A percentile compares a stretch with the other conserved stretches of the same genome.
Evolutionary conservation across 805 yeast species (phyloP).

Genomic region (Kodamaea nitidulidarum): DNA sequence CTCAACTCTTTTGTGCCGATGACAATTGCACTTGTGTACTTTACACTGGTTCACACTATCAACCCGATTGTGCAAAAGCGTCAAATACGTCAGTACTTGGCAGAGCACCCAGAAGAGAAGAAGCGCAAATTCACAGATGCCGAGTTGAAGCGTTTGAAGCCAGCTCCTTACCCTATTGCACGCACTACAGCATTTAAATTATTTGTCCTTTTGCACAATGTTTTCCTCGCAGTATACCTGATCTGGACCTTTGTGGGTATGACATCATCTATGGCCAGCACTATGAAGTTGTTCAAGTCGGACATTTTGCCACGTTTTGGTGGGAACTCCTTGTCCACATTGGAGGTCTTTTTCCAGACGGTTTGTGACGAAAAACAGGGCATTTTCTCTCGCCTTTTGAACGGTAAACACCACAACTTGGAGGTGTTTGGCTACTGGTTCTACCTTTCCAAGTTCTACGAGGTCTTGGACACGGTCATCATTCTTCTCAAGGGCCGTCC

Average conservation of each 20-base stretch:
- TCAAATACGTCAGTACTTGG: slow-evolving; percentile 34
- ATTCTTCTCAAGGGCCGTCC: slow-evolving; percentile 66
- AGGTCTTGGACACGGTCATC: slow-evolving; percentile 63
- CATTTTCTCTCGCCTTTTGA: slow-evolving; percentile 40
- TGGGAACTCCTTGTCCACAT: slow-evolving; percentile 10
- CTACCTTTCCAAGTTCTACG: slow-evolving; percentile 67
- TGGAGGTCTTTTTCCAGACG: slow-evolving; percentile 54
- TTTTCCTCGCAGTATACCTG: slow-evolving; percentile 60
- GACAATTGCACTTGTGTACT: slow-evolving; percentile 55
- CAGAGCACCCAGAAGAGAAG: slow-evolving; percentile 19
- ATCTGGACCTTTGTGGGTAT: slow-evolving; percentile 71
- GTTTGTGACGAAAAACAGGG: slow-evolving; percentile 60
- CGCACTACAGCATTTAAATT: slow-evolving; percentile 43
- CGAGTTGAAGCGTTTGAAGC: slow-evolving; percentile 37
- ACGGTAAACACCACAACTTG: slow-evolving; percentile 34
- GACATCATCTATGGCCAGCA: slow-evolving; percentile 45
- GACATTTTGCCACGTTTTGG: slow-evolving; percentile 12
- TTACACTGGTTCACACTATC: slow-evolving; percentile 50
- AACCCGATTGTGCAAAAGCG: slow-evolving; percentile 47
- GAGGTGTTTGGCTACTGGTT: slow-evolving; percentile 61
- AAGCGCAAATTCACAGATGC: slow-evolving; percentile 15
- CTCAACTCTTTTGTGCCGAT: slow-evolving; percentile 53
- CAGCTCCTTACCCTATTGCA: slow-evolving; percentile 53
- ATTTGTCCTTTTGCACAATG: slow-evolving; percentile 58
- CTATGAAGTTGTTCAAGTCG: slow-evolving; percentile 25